phyloP scores from a whole-genome alignment of 2,329 filamentous ascomycete species.

The Parafenestella ontariensis region DNA sequence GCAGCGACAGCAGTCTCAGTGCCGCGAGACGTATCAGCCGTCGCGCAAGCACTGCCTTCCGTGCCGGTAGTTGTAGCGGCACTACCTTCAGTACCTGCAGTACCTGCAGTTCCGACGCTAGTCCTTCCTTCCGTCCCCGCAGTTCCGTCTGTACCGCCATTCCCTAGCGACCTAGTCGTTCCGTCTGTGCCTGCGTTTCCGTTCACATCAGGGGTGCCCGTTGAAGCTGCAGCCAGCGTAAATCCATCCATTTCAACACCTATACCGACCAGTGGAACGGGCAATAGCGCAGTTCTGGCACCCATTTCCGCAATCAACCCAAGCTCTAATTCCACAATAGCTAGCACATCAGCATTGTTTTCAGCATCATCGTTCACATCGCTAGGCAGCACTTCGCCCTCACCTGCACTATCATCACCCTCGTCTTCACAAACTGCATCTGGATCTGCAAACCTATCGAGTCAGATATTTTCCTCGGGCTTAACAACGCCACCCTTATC shows the following conservation, averaged over 20 bases:
- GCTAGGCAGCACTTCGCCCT: constrained; percentile 3
- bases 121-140: constrained; percentile 18
- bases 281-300: constrained; percentile 10
- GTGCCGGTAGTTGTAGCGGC: neutral
- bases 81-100: constrained; percentile 3
- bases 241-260: constrained; percentile 12
- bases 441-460: constrained; percentile 14
- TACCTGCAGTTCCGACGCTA: constrained; percentile 8
- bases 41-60: constrained; percentile 8
- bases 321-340: constrained; percentile 23
- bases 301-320: constrained; percentile 5
- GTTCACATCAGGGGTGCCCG: constrained; percentile 33
- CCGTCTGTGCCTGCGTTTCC: constrained; percentile 44
- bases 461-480: constrained; percentile 10
- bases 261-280: constrained; percentile 6
- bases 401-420: constrained; percentile 14
- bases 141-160: constrained; percentile 43
- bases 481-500: constrained; percentile 17
- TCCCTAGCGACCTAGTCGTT: constrained; percentile 40
- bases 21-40: neutral
- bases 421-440: neutral
- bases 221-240: constrained; percentile 10
- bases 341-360: constrained; percentile 9
- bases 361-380: constrained; percentile 2
- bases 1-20: constrained; percentile 7